These are phyloP conservation scores for Asterochloris sp. DNA, from an alignment of 139 green algal species.

Conservation along the genomic window DNA sequence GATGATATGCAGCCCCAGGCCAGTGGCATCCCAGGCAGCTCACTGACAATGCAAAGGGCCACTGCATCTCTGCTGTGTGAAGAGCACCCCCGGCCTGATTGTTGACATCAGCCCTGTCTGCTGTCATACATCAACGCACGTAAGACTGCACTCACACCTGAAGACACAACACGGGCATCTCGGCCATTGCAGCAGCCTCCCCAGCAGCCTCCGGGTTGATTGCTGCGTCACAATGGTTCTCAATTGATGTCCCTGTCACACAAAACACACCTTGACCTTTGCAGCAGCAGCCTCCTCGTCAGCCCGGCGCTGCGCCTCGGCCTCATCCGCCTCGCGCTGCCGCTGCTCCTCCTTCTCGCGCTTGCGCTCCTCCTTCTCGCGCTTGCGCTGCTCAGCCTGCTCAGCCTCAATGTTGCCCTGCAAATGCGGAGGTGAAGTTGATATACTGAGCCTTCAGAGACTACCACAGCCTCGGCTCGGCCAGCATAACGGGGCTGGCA, in stretches of 20 bases:
- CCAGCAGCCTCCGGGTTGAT: slow-evolving; percentile 13
- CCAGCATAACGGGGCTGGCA: too few relatives aligned
- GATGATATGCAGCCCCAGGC: too few relatives aligned
- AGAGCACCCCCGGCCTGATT: background rate
- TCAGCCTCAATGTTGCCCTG: slow-evolving; percentile 83
- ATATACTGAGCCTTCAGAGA: too few relatives aligned
- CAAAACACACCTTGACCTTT: background rate
- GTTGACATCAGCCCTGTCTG: background rate
- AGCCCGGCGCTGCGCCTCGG: background rate
- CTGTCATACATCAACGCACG: background rate
- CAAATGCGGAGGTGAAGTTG: background rate
- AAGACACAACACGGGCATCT: background rate
- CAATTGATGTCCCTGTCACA: slow-evolving; percentile 25
- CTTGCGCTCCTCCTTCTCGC: slow-evolving; percentile 38
- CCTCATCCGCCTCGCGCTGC: slow-evolving; percentile 7
- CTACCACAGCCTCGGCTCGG: too few relatives aligned
- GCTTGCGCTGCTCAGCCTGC: slow-evolving; percentile 50
- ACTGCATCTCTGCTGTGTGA: too few relatives aligned
- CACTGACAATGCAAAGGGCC: too few relatives aligned
- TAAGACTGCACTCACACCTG: too few relatives aligned
- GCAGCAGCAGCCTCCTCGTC: slow-evolving; percentile 15
- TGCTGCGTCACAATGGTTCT: slow-evolving; percentile 10
- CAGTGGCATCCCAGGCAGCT: too few relatives aligned
- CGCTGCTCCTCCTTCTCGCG: slow-evolving; percentile 8
- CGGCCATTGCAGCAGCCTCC: slow-evolving; percentile 1